These are phyloP conservation scores for Penicillium hordei DNA, from an alignment of 2,329 filamentous ascomycete genomes.

Conservation along the genomic window DNA sequence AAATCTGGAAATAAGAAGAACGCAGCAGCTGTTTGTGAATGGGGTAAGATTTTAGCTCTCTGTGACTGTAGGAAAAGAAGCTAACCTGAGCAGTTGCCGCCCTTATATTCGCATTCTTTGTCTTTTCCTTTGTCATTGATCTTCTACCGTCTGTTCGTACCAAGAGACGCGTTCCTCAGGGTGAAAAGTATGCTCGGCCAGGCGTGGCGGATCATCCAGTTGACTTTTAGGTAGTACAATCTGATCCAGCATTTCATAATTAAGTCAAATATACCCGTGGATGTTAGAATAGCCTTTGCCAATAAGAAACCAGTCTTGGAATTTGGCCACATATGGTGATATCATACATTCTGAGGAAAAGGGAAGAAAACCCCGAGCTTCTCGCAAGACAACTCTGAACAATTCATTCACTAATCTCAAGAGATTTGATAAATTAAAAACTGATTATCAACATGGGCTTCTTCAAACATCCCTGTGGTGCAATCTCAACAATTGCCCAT, in stretches of 20 bases:
- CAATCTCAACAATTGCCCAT: slow-evolving; percentile 12
- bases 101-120: slow-evolving; percentile 11
- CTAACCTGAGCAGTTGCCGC: slow-evolving; percentile 9
- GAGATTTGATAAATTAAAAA: not conserved
- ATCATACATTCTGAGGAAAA: not conserved
- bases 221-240: not conserved
- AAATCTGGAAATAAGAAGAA: not conserved
- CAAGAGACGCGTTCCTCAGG: slow-evolving; percentile 8
- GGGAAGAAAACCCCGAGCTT: not conserved
- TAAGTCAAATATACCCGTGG: not conserved
- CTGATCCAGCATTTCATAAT: not conserved
- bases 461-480: slow-evolving; percentile 11
- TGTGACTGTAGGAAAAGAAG: not conserved
- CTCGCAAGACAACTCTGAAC: not conserved
- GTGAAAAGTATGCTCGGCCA: slow-evolving; percentile 10
- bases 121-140: slow-evolving; percentile 10
- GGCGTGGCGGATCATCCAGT: not conserved
- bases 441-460: slow-evolving; percentile 4
- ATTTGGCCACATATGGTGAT: slow-evolving; percentile 7
- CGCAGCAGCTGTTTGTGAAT: slow-evolving; percentile 7
- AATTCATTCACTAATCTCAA: not conserved
- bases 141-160: slow-evolving; percentile 12
- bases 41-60: slow-evolving; percentile 2
- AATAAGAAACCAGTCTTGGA: not conserved
- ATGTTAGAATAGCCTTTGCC: not conserved